These are phyloP conservation scores for Colletotrichum navitas DNA, from an alignment of 2,329 filamentous ascomycete genomes.

Conservation along the genomic window DNA sequence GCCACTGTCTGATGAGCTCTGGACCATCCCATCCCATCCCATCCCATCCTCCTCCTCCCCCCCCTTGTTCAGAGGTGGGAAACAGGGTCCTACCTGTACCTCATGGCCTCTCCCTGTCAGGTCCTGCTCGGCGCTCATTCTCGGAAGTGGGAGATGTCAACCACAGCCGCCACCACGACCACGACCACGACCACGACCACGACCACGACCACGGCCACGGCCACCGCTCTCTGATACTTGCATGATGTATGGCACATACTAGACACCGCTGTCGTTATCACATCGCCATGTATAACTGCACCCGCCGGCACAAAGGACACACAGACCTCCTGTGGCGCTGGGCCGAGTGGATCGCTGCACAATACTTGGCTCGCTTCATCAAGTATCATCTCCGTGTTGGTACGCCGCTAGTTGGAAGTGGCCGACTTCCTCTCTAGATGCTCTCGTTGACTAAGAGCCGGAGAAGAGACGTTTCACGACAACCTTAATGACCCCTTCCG, in stretches of 20 bases:
- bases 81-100: constrained; percentile 3
- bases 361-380: constrained; percentile 23
- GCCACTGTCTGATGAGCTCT: constrained; percentile 13
- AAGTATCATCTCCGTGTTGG: constrained; percentile 39
- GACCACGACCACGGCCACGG: constrained; percentile 26
- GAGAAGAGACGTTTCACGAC: constrained; percentile 31
- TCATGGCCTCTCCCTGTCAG: constrained; percentile 16
- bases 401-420: constrained; percentile 23
- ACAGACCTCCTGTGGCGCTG: constrained; percentile 35
- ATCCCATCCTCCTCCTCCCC: too few relatives aligned
- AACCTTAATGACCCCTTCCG: constrained; percentile 34
- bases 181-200: too few relatives aligned
- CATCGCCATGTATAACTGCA: constrained; percentile 21
- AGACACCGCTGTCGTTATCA: constrained; percentile 18
- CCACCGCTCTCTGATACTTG: constrained; percentile 5
- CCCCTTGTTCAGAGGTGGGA: constrained; percentile 1
- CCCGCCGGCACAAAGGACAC: not conserved
- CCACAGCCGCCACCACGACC: not conserved
- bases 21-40: not conserved
- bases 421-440: not conserved
- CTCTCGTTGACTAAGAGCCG: constrained; percentile 25
- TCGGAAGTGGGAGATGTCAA: constrained; percentile 11
- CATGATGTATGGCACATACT: constrained; percentile 5
- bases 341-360: constrained; percentile 33
- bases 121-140: not conserved